These are phyloP conservation scores for Colletotrichum sp. DNA, from an alignment of 2,329 filamentous ascomycete species.

Conservation along the genomic window DNA sequence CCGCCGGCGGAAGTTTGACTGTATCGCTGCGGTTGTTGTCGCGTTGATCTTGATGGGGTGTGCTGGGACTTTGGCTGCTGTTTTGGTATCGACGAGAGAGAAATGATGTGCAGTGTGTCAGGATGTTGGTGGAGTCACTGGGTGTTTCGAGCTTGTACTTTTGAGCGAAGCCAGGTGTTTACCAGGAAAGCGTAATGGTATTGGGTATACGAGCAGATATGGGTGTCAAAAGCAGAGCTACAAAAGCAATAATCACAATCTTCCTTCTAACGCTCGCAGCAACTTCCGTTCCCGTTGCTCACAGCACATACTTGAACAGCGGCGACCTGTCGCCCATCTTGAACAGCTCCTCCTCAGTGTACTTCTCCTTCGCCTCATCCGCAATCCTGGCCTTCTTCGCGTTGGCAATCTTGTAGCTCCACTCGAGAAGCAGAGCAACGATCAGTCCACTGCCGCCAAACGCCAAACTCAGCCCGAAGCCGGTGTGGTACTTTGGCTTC, in stretches of 20 bases:
- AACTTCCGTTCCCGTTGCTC: not conserved
- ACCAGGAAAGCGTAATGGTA: not conserved
- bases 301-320: constrained; percentile 21
- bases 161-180: not conserved
- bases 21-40: not conserved
- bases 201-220: not conserved
- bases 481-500: constrained; percentile 54
- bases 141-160: accelerated
- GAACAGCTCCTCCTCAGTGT: constrained; percentile 34
- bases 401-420: constrained; percentile 31
- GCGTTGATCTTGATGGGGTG: not conserved
- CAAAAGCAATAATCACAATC: not conserved
- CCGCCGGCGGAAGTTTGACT: not conserved
- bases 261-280: not conserved
- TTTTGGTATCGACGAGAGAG: not conserved
- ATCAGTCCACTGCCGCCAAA: constrained; percentile 33
- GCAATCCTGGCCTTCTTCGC: constrained; percentile 26
- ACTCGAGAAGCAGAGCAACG: constrained; percentile 33
- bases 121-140: not conserved
- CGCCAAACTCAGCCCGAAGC: constrained; percentile 36
- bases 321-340: constrained; percentile 36
- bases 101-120: not conserved
- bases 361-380: constrained; percentile 28
- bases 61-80: not conserved
- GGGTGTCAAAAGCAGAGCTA: not conserved